Evolutionary conservation across 768 basidiomycete genomes (phyloP).

Genomic region (Phanerochaete carnosa): DNA sequence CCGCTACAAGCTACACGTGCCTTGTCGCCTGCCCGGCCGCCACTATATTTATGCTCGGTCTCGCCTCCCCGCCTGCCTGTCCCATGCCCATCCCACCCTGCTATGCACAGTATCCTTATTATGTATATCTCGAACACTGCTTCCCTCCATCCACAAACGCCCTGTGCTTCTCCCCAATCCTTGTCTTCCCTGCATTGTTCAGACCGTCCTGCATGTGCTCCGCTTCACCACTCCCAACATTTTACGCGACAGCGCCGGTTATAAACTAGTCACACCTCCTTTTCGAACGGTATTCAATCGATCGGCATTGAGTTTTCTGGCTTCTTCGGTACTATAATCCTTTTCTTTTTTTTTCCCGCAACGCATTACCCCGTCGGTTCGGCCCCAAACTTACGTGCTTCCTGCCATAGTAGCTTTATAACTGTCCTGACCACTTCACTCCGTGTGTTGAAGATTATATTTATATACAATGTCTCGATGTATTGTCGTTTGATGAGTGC

Average conservation of each 20-base stretch:
- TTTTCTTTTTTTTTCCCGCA: background rate
- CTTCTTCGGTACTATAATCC: background rate
- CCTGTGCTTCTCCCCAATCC: background rate
- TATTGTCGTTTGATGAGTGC: too few relatives aligned
- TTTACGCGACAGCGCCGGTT: background rate
- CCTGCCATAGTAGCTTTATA: background rate
- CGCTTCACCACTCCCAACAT: background rate
- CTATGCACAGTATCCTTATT: conserved; percentile 9
- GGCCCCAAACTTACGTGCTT: background rate
- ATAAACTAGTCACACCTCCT: background rate
- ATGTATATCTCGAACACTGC: conserved; percentile 4
- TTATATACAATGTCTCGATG: background rate
- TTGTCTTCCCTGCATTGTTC: background rate
- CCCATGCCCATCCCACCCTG: background rate
- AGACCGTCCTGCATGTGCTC: background rate
- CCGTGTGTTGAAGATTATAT: background rate
- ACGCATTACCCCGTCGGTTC: background rate
- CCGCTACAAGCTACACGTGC: background rate
- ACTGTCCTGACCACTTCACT: background rate
- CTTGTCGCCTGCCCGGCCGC: background rate
- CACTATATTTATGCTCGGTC: background rate
- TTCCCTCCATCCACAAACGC: background rate
- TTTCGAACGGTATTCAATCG: background rate
- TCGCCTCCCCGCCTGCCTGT: background rate
- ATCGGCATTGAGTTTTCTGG: background rate